These are phyloP conservation scores for Xylaria sp. DNA, from an alignment of 2,329 filamentous ascomycete genomes.

Conservation along the genomic window DNA sequence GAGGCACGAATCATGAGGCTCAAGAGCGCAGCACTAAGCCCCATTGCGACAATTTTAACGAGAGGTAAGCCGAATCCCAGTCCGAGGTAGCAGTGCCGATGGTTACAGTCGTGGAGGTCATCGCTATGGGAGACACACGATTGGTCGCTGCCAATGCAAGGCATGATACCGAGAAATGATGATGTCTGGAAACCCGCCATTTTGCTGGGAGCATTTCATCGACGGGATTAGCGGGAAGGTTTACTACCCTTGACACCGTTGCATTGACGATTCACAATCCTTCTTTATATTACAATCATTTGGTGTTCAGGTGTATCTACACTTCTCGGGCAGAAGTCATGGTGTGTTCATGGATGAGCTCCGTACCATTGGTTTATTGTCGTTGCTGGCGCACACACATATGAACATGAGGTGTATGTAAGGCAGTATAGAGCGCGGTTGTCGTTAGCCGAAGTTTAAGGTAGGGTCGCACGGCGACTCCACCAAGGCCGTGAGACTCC, in stretches of 20 bases:
- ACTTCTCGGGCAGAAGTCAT: neutral
- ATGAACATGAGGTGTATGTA: neutral
- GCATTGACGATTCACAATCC: neutral
- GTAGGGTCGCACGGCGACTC: conserved; percentile 19
- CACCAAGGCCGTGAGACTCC: conserved; percentile 19
- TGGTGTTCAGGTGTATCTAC: neutral
- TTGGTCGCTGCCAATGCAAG: conserved; percentile 17
- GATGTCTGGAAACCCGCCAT: conserved; percentile 1
- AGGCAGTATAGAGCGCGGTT: neutral
- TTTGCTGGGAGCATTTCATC: neutral
- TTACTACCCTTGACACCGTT: neutral
- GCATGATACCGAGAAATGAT: neutral
- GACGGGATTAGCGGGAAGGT: neutral
- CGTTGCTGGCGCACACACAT: neutral
- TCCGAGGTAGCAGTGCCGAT: conserved; percentile 5
- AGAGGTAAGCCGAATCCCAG: conserved; percentile 30
- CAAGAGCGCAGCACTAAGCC: conserved; percentile 42
- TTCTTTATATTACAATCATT: neutral
- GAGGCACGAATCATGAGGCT: conserved; percentile 28
- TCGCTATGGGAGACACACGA: conserved; percentile 29
- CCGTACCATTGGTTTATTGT: neutral
- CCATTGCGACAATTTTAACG: conserved; percentile 49
- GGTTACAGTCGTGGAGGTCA: conserved; percentile 23
- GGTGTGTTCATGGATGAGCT: neutral
- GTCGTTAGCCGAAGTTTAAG: conserved; percentile 2